Conservation (phyloP, 2,329 filamentous ascomycete genomes). For the Bipolaris bicolor region DNA sequence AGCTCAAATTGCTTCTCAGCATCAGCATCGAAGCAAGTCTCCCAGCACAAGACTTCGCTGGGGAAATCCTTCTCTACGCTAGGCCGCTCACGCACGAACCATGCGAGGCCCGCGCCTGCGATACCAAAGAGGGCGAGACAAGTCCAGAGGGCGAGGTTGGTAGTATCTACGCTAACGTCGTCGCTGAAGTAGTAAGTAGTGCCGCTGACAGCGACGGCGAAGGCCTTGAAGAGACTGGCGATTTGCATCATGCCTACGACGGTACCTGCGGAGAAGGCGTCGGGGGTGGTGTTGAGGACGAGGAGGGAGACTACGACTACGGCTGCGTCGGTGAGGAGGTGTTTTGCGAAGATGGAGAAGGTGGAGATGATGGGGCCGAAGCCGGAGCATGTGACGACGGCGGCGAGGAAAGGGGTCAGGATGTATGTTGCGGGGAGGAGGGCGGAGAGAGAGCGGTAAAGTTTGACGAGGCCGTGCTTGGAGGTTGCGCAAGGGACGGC, state of each 20-base stretch:
- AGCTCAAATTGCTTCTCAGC: constrained; percentile 32
- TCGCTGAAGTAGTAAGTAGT: constrained; percentile 55
- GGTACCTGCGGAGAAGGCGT: constrained; percentile 55
- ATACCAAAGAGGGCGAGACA: constrained; percentile 50
- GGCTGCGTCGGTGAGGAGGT: constrained; percentile 50
- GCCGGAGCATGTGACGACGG: constrained; percentile 44
- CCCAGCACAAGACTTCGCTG: constrained; percentile 53
- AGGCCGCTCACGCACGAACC: constrained; percentile 54
- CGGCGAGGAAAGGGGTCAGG: constrained; percentile 48
- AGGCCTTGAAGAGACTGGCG: constrained; percentile 54
- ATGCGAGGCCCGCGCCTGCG: constrained; percentile 52
- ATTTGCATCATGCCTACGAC: constrained; percentile 57
- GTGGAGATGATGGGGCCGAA: constrained; percentile 48
- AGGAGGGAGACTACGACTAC: constrained; percentile 54
- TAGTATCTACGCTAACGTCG: constrained; percentile 51
- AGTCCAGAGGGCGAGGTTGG: constrained; percentile 55
- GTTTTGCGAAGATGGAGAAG: constrained; percentile 52
- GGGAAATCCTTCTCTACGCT: constrained; percentile 54
- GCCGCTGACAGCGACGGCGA: constrained; percentile 55
- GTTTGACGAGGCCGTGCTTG: constrained; percentile 50
- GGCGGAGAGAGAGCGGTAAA: constrained; percentile 52
- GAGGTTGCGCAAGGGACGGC: constrained; percentile 47
- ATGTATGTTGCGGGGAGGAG: constrained; percentile 51
- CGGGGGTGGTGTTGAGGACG: constrained; percentile 56
- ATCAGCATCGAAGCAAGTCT: constrained; percentile 55